Conservation (phyloP, 202 grass and related monocot species). For the Brachypodium distachyon region DNA sequence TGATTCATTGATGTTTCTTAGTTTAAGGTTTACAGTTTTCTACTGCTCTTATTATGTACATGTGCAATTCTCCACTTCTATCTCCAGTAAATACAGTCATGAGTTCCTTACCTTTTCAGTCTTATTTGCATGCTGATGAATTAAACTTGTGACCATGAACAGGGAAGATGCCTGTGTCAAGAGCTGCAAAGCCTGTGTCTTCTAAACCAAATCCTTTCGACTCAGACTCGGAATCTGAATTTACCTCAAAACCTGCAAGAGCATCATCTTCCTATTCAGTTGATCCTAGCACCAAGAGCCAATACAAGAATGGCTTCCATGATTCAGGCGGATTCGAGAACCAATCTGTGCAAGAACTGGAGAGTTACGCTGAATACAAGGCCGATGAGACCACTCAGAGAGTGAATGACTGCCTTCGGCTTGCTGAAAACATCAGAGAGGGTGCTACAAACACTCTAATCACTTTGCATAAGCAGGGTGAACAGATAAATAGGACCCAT, state of each 20-base stretch:
- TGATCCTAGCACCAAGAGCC: slow-evolving; percentile 8
- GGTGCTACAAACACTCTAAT: slow-evolving; percentile 42
- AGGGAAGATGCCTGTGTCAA: slow-evolving; percentile 40
- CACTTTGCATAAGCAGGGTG: slow-evolving; percentile 37
- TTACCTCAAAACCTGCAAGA: slow-evolving; percentile 15
- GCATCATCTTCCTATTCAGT: background rate
- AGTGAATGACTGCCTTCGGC: slow-evolving; percentile 38
- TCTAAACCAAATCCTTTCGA: slow-evolving; percentile 44
- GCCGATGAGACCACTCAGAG: slow-evolving; percentile 36
- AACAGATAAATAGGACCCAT: slow-evolving; percentile 44
- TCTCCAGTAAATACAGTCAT: background rate
- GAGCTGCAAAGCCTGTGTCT: slow-evolving; percentile 8
- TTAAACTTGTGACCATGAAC: background rate
- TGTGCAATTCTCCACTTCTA: background rate
- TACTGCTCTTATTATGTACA: background rate
- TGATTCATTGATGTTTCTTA: background rate
- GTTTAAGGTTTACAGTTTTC: background rate
- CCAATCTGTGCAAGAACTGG: slow-evolving; percentile 39
- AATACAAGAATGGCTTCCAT: slow-evolving; percentile 32
- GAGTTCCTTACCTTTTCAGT: background rate
- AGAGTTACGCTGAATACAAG: slow-evolving; percentile 33
- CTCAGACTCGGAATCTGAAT: slow-evolving; percentile 38
- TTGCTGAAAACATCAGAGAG: slow-evolving; percentile 50
- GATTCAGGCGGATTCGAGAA: slow-evolving; percentile 35
- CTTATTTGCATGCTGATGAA: background rate